Evolutionary conservation across 2,329 filamentous ascomycete species (phyloP).

Genomic region (Alternaria conjuncta): DNA sequence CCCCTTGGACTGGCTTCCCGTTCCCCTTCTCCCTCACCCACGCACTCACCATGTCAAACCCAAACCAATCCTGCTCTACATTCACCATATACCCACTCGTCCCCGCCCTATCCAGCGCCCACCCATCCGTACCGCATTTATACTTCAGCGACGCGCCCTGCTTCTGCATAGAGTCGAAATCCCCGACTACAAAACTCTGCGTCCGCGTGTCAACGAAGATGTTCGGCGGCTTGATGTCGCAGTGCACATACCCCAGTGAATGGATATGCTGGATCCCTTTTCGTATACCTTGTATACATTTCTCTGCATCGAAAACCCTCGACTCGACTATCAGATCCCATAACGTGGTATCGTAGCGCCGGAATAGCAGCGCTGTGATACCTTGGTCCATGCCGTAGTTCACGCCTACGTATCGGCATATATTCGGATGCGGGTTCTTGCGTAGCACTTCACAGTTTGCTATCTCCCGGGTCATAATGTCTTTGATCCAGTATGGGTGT

Average conservation of each 20-base stretch:
- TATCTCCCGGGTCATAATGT: neutral
- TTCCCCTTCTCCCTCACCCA: conserved; percentile 1
- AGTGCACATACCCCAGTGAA: conserved; percentile 2
- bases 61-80: conserved; percentile 3
- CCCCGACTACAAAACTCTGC: neutral
- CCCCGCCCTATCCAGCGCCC: neutral
- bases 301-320: neutral
- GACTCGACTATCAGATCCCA: neutral
- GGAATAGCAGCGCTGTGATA: neutral
- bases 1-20: neutral
- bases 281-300: neutral
- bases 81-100: neutral
- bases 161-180: neutral
- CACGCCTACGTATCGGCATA: neutral
- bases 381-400: neutral
- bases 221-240: conserved; percentile 10
- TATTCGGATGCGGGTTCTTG: neutral
- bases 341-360: neutral
- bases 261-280: conserved; percentile 7
- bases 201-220: conserved; percentile 5
- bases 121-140: neutral
- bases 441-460: neutral
- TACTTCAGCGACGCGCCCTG: neutral
- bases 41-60: neutral
- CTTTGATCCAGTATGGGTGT: neutral